phyloP scores from a whole-genome alignment of 179 eudicot genomes.

The Sideroxylon spinosum region DNA sequence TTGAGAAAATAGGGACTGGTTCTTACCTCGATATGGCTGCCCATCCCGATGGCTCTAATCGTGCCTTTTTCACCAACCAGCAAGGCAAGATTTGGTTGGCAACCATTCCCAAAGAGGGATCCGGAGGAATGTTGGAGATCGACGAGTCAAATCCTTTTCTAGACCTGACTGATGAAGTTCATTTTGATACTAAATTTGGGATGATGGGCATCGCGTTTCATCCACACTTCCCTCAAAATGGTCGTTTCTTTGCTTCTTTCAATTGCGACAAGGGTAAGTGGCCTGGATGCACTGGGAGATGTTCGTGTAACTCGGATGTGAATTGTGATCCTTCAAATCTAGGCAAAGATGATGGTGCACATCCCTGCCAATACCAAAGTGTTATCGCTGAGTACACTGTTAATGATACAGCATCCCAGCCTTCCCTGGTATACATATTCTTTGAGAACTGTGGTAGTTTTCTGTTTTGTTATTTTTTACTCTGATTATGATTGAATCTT shows the following conservation, averaged over 20 bases:
- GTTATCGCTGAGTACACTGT: conserved; percentile 69
- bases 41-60: conserved; percentile 83
- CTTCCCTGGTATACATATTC: conserved; percentile 47
- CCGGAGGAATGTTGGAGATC: conserved; percentile 44
- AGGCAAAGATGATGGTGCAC: conserved; percentile 28
- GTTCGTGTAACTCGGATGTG: conserved; percentile 87
- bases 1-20: conserved; percentile 63
- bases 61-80: conserved; percentile 68
- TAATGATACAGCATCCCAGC: conserved; percentile 55
- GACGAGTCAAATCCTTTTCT: conserved; percentile 76
- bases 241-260: conserved; percentile 82
- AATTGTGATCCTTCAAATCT: conserved; percentile 71
- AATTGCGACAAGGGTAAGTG: conserved; percentile 66
- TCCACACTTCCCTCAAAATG: conserved; percentile 63
- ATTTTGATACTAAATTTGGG: conserved; percentile 65
- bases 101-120: conserved; percentile 59
- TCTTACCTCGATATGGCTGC: conserved; percentile 70
- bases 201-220: conserved; percentile 94
- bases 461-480: neutral
- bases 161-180: conserved; percentile 74
- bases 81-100: conserved; percentile 80
- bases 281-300: conserved; percentile 69
- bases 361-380: conserved; percentile 61
- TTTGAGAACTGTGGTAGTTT: too few species aligned
- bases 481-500: neutral